Percentiles rank a stretch among this genome's conserved stretches.
phyloP scores from a whole-genome alignment of 164 flowering plant species.

The Kalanchoe fedtschenkoi region DNA sequence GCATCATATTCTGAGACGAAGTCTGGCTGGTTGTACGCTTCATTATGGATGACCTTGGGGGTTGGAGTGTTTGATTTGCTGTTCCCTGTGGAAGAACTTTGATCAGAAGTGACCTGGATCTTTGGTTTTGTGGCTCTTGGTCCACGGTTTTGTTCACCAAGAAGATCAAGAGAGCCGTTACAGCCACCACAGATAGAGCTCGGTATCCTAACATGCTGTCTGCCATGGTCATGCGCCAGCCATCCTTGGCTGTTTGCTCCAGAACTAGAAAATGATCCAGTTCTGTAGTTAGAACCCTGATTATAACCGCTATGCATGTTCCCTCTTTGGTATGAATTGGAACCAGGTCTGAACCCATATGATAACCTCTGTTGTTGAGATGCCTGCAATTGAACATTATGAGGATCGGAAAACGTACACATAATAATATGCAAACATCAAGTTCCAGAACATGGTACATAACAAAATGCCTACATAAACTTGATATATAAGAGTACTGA shows the following conservation, averaged over 20 bases:
- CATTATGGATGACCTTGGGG: conserved; percentile 19
- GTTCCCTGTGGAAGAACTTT: conserved; percentile 22
- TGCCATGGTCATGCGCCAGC: conserved; percentile 42
- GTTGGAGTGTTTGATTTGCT: conserved; percentile 23
- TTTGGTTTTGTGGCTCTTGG: conserved; percentile 77
- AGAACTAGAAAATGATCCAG: conserved; percentile 34
- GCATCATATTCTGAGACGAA: conserved; percentile 57
- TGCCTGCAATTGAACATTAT: conserved; percentile 27
- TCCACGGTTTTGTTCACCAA: conserved; percentile 81
- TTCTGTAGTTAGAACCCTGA: conserved; percentile 42
- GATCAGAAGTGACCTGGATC: conserved; percentile 40
- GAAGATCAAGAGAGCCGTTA: conserved; percentile 44
- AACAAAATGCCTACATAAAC: not conserved
- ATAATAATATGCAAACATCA: not conserved
- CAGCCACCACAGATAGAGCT: conserved; percentile 42
- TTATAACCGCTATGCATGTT: conserved; percentile 32
- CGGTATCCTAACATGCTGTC: conserved; percentile 47
- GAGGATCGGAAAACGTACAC: not conserved
- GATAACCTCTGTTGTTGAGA: conserved; percentile 51
- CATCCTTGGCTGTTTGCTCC: conserved; percentile 37
- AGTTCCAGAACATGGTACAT: not conserved
- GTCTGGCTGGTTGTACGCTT: conserved; percentile 43
- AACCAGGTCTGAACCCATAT: conserved; percentile 50
- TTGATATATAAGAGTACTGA: not conserved
- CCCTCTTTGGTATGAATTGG: conserved; percentile 43